Percentiles rank a stretch among this genome's conserved stretches.
Evolutionary conservation across 192 early-diverging fungal genomes (phyloP).

Genomic region (Nowakowskiella sp.): DNA sequence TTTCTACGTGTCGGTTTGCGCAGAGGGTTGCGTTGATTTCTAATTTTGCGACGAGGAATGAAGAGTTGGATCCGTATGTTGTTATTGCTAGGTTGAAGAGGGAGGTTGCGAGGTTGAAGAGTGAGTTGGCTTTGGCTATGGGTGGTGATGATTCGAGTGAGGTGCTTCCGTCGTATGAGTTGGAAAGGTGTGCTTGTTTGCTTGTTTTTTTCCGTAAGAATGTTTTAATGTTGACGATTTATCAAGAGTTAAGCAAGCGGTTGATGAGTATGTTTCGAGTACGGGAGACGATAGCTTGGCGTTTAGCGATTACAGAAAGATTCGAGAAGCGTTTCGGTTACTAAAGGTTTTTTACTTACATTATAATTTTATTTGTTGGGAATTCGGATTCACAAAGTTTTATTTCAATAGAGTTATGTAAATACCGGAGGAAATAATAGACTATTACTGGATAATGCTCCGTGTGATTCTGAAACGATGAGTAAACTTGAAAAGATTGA

Average conservation of each 20-base stretch:
- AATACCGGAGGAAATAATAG: neutral
- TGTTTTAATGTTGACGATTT: too few species aligned
- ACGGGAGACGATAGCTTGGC: conserved; percentile 27
- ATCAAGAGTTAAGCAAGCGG: conserved; percentile 36
- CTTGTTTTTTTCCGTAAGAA: too few species aligned
- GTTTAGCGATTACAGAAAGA: conserved; percentile 40
- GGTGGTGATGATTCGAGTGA: conserved; percentile 27
- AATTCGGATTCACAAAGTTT: too few species aligned
- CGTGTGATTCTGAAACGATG: neutral
- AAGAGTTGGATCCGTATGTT: conserved; percentile 50
- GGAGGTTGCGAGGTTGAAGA: conserved; percentile 42
- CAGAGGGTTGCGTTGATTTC: conserved; percentile 52
- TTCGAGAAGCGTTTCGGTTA: conserved; percentile 36
- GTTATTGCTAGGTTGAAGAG: conserved; percentile 41
- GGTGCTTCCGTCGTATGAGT: conserved; percentile 51
- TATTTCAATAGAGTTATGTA: neutral
- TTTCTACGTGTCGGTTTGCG: conserved; percentile 59
- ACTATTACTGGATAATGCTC: neutral
- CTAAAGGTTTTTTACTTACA: conserved; percentile 32
- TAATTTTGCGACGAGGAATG: conserved; percentile 44
- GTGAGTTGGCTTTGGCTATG: conserved; percentile 46
- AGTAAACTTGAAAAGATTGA: neutral
- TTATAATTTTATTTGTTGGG: too few species aligned
- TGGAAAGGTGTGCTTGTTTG: conserved; percentile 19
- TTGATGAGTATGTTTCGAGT: conserved; percentile 33